Conservation (phyloP, 2,329 filamentous ascomycete genomes). For the Hirsutella rhossiliensis region DNA sequence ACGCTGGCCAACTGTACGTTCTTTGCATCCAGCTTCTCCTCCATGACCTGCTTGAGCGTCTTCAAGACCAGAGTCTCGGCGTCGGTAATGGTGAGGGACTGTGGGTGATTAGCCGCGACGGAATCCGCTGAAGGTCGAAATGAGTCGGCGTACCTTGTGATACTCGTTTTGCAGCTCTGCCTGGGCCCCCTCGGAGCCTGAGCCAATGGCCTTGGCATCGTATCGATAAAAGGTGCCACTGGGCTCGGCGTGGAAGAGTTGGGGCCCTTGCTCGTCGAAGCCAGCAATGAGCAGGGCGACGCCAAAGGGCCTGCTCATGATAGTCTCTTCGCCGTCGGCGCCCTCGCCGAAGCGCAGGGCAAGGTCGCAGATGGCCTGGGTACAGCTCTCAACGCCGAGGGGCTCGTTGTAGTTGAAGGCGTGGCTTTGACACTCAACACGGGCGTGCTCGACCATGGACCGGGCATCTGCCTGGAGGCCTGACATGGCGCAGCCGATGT, state of each 20-base stretch:
- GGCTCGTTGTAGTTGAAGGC: conserved; percentile 97
- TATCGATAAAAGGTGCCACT: conserved; percentile 98
- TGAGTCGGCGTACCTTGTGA: conserved; percentile 57
- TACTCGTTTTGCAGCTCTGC: conserved; percentile 98
- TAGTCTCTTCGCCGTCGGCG: conserved; percentile 93
- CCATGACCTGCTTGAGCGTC: conserved; percentile 99
- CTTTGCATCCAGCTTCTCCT: conserved; percentile 98
- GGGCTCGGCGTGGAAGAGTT: conserved; percentile 95
- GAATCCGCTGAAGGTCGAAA: no score
- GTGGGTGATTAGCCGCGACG: background rate
- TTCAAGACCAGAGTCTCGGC: conserved; percentile 93
- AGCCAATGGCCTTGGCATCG: conserved; percentile 97
- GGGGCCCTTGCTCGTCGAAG: conserved; percentile 92
- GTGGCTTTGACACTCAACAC: conserved; percentile 94
- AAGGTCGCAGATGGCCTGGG: conserved; percentile 95
- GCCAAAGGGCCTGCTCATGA: conserved; percentile 96
- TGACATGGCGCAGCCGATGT: conserved; percentile 98
- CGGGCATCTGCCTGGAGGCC: conserved; percentile 95
- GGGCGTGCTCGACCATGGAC: conserved; percentile 96
- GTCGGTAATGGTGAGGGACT: conserved; percentile 82
- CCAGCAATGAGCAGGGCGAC: conserved; percentile 94
- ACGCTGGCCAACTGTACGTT: conserved; percentile 98
- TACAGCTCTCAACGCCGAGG: conserved; percentile 92
- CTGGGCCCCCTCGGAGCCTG: conserved; percentile 92
- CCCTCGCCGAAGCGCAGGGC: conserved; percentile 94